phyloP scores from a whole-genome alignment of 2,329 filamentous ascomycete species.

The Trichoderma koningiopsis region DNA sequence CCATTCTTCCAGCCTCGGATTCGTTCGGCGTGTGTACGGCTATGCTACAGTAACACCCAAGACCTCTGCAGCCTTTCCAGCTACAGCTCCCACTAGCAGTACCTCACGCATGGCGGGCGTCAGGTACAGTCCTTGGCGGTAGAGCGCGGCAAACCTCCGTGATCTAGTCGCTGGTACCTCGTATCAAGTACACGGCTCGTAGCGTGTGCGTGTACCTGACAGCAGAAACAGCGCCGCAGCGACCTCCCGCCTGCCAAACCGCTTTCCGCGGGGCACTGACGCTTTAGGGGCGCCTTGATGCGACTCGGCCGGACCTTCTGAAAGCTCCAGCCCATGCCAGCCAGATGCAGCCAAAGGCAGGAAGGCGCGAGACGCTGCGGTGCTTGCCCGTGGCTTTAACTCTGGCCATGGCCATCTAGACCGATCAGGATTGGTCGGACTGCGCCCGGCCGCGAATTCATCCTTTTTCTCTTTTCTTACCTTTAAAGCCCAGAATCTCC shows the following conservation, averaged over 20 bases:
- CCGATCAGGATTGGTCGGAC: slow-evolving; percentile 12
- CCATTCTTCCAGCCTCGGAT: not conserved
- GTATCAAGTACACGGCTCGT: not conserved
- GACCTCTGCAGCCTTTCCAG: not conserved
- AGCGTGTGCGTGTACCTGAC: not conserved
- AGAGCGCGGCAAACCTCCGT: not conserved
- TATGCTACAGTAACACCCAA: not conserved
- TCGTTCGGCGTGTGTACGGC: not conserved
- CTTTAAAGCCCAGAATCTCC: not conserved
- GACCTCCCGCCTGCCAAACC: not conserved
- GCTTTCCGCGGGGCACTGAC: not conserved
- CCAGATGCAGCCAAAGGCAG: slow-evolving; percentile 8
- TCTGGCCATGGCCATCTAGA: slow-evolving; percentile 4
- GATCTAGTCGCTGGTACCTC: not conserved
- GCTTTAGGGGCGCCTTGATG: not conserved
- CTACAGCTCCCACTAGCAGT: not conserved
- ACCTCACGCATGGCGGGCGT: not conserved
- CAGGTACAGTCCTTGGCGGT: not conserved
- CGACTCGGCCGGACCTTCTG: not conserved
- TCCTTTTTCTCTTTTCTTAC: too few relatives aligned
- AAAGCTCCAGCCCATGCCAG: slow-evolving; percentile 19
- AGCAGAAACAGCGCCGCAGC: not conserved
- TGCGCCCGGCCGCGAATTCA: not conserved
- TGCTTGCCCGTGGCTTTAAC: slow-evolving; percentile 12
- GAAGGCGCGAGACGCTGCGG: not conserved